These are phyloP conservation scores for Grammothele lineata DNA, from an alignment of 768 basidiomycete species.

Conservation along the genomic window DNA sequence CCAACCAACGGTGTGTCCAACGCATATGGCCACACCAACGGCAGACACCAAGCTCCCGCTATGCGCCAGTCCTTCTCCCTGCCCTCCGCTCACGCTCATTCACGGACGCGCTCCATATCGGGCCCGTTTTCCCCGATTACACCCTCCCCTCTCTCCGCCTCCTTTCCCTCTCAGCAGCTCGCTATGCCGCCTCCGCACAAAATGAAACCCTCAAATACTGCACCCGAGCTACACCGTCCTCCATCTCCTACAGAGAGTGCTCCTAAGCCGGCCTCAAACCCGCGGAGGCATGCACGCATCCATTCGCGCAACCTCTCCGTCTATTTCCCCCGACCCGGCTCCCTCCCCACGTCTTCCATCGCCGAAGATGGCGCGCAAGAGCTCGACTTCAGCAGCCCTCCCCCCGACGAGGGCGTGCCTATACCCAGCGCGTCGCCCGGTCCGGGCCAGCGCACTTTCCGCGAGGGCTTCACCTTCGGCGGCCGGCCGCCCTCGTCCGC, in stretches of 20 bases:
- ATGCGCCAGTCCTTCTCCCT: conserved; percentile 29
- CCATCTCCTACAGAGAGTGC: conserved; percentile 8
- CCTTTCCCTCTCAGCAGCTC: conserved; percentile 30
- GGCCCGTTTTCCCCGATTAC: conserved; percentile 44
- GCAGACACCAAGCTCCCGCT: conserved; percentile 21
- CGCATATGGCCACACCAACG: conserved; percentile 3
- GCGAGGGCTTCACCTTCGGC: conserved; percentile 64
- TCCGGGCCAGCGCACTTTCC: conserved; percentile 36
- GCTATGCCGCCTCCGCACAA: no score
- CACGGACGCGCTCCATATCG: conserved; percentile 47
- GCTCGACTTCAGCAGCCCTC: conserved; percentile 14
- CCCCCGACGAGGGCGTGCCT: conserved; percentile 36
- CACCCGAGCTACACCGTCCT: conserved; percentile 12
- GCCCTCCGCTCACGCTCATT: conserved; percentile 29
- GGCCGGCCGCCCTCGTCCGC: conserved; percentile 40
- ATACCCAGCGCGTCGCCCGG: conserved; percentile 39
- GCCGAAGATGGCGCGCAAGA: conserved; percentile 65
- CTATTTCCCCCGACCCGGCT: conserved; percentile 83
- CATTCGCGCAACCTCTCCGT: conserved; percentile 91
- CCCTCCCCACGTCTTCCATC: conserved; percentile 54
- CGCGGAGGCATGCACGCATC: conserved; percentile 58
- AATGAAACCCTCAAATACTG: conserved; percentile 12
- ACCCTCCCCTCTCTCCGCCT: conserved; percentile 47
- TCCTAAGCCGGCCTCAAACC: conserved; percentile 11
- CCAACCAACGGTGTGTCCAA: conserved; percentile 9